A percentile compares a stretch with the other conserved stretches of the same genome.
Evolutionary conservation across 805 yeast species (phyloP).

Genomic region (Suhomyces xylopsoci): DNA sequence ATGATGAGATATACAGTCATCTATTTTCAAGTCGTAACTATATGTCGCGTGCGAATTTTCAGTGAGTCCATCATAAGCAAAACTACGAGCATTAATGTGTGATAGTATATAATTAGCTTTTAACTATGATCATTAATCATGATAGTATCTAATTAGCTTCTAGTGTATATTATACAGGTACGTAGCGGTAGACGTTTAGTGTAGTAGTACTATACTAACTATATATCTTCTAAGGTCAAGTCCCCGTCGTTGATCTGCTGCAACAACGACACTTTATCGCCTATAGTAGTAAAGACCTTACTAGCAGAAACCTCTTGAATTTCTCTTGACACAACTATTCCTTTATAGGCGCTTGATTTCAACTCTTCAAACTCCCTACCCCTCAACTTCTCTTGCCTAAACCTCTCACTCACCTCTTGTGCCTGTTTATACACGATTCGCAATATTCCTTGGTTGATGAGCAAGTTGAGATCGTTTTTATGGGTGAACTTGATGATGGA

Average conservation of each 20-base stretch:
- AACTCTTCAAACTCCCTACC: constrained; percentile 4
- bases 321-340: background rate
- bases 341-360: background rate
- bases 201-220: background rate
- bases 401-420: constrained; percentile 6
- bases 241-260: background rate
- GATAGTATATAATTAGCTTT: no score
- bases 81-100: no score
- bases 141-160: no score
- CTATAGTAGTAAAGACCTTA: background rate
- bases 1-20: no score
- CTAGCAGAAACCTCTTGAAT: background rate
- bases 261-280: background rate
- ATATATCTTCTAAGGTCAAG: background rate
- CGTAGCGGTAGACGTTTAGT: no score
- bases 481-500: constrained; percentile 60
- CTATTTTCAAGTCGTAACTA: no score
- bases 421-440: constrained; percentile 21
- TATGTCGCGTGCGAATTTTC: no score
- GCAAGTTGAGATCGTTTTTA: constrained; percentile 54
- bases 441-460: constrained; percentile 54
- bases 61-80: no score
- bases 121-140: no score
- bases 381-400: constrained; percentile 2
- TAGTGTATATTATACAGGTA: no score